These are phyloP conservation scores for Cryptomeria japonica DNA, from an alignment of 75 land plant genomes.

Conservation along the genomic window DNA sequence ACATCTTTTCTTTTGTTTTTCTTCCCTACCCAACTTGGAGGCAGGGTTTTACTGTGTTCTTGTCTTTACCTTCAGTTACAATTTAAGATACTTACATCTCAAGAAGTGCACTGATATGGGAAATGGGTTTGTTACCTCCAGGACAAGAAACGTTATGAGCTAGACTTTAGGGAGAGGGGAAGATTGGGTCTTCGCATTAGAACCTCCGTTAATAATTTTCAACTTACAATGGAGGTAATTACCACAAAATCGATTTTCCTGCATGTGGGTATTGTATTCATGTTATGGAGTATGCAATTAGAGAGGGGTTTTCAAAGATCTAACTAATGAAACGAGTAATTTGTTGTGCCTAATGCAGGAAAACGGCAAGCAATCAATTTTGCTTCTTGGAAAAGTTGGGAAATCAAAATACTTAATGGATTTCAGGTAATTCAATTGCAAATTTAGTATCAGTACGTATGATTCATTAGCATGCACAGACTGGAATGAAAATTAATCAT, in stretches of 20 bases:
- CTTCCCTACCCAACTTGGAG: background rate
- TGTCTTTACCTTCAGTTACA: background rate
- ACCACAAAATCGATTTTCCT: background rate
- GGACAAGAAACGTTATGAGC: conserved; percentile 59
- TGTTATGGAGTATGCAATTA: background rate
- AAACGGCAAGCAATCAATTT: conserved; percentile 64
- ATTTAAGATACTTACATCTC: background rate
- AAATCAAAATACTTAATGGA: conserved; percentile 84
- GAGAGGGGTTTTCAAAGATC: background rate
- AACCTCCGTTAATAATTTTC: conserved; percentile 82
- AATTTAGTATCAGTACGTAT: background rate
- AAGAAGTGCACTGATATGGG: background rate
- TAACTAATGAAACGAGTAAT: background rate
- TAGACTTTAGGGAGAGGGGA: conserved; percentile 71
- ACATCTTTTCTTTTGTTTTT: background rate
- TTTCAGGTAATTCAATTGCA: conserved; percentile 45
- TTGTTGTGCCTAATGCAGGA: conserved; percentile 33
- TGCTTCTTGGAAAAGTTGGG: conserved; percentile 72
- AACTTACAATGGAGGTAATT: conserved; percentile 73
- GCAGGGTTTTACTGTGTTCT: background rate
- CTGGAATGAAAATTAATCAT: background rate
- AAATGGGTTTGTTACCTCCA: conserved; percentile 12
- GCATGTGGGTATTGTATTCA: background rate
- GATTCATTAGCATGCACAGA: background rate
- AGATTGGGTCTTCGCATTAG: conserved; percentile 50